Evolutionary conservation across 495 filamentous ascomycete genomes (phyloP), one percentile per base, ranked within the genome.

Genomic region (Hyaloscypha bicolor): DNA sequence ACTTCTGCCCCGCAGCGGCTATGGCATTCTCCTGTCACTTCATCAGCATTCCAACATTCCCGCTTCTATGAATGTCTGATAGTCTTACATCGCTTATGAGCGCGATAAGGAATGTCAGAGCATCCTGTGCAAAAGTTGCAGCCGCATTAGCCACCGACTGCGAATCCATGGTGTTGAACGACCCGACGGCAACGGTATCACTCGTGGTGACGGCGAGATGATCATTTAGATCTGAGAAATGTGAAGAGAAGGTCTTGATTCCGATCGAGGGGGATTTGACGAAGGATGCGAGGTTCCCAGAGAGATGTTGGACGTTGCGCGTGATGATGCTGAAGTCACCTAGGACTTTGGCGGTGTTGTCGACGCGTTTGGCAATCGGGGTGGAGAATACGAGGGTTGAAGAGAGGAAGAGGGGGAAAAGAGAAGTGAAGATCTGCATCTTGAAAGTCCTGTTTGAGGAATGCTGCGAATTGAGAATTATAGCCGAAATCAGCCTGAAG

Each of bases 391-490:
- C 42, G 16, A 48, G 42, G 42, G 42, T 48, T 4, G 42, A 48
- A 12, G 42, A 16, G 32, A 37, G 56, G 3, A 33, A 30, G 37
- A 48, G 60, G 25, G 31, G 58, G 35, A 51, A 21, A 22, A 37
- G 57, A 37, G 57, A 37, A 29, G 57, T 60, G 35, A 60, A 11
- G 57, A 60, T 12, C 6, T 60, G 35, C 22, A 37, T 32, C 4
- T 9, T 60, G 31, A 48, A 48, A 12, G 42, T 37, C 35, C 3
- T 37, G 35, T 37, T 37, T 37, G 35, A 37, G 6, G 35, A 37
- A 37, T 8, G 35, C 12, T 3, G 35, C 35, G 35, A 37, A 37
- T 37, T 25, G 35, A 37, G 35, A 37, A 37, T 12, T 12, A 3
- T 37, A 6, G n/a, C 12, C 12, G 35, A 37, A 37, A 37, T 8